Base-by-base conservation (phyloP, 1,284 basidiomycete species). In the Pyrrhoderma lamaoense region DNA sequence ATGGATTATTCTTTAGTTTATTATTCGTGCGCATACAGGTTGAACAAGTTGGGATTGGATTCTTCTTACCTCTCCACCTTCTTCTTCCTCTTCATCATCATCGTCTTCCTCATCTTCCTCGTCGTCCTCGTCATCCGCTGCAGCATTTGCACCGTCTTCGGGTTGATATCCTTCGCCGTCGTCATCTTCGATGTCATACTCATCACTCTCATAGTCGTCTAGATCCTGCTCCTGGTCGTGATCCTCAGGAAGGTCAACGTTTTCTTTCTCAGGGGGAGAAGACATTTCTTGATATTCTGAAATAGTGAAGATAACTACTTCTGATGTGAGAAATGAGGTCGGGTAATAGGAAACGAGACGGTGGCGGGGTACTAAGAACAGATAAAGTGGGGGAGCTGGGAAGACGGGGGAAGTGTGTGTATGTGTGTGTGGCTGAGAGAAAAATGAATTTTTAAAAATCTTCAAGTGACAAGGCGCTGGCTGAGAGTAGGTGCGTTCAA, bases 181-280 rank as follows among this genome's bases (percentile, higher is more conserved):
- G 34, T 52, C 54, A 39, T 56, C 51, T n/a, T 56, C 51, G 14
- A 49, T 51, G 9, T 56, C 54, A 23, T 45, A 52, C n/a, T 56
- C 54, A 36, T 56, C 54, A 22, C 47, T 49, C 19, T 56, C 54
- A 36, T 56, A 48, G 1, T 52, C 54, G 7, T 56, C 53, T 22
- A 34, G 42, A 21, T 51, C 53, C 16, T 51, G 21, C n/a, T 42
- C 50, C 23, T 52, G 27, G 7, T 31, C 27, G 7, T 31, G 27
- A 31, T 31, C 51, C 11, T 51, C 53, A n/a, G 35, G 39, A 34
- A 50, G 14, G 27, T 11, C 27, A 37, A 31, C 38, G 22, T 44
- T 40, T 42, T n/a, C 27, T 23, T 31, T 31, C 11, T 31, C 27
- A 31, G 47, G 22, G 16, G 47, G 40, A 46, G 48, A 14, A 13